phyloP scores from a whole-genome alignment of 371 early-diverging fungal species.

The Mucor ambiguus region DNA sequence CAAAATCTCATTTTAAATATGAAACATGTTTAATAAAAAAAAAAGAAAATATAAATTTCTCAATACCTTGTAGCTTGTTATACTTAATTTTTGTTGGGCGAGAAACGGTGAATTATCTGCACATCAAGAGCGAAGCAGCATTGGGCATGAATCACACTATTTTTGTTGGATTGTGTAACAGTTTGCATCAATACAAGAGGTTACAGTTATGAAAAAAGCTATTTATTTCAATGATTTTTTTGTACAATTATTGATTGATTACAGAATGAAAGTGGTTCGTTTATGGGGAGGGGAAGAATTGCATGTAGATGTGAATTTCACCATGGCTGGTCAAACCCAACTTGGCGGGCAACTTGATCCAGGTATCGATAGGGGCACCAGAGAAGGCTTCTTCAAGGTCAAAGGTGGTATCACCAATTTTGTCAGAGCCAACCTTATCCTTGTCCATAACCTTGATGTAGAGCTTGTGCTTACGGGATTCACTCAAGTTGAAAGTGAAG shows the following conservation, averaged over 20 bases:
- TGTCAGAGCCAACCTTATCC: constrained; percentile 36
- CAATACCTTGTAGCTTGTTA: background rate
- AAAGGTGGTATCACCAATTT: constrained; percentile 35
- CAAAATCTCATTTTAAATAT: background rate
- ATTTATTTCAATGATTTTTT: background rate
- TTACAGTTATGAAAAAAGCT: background rate
- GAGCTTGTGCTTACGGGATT: constrained; percentile 32
- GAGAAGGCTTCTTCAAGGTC: constrained; percentile 33
- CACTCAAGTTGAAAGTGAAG: constrained; percentile 28
- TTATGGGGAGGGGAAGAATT: constrained; percentile 31
- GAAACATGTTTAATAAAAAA: constrained; percentile 1
- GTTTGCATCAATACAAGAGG: background rate
- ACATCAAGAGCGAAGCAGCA: background rate
- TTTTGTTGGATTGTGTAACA: background rate
- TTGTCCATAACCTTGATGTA: constrained; percentile 42
- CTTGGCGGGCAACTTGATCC: constrained; percentile 45
- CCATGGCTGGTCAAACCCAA: constrained; percentile 45
- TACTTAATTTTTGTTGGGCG: background rate
- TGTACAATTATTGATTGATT: constrained; percentile 1
- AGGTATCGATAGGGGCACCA: constrained; percentile 35
- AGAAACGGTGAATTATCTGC: background rate
- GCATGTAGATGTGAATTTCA: constrained; percentile 37
- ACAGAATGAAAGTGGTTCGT: background rate
- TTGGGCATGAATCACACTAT: background rate
- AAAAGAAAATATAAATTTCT: background rate